Evolutionary conservation across 2,329 filamentous ascomycete species (phyloP).

Genomic region (Pestalotiopsis sp.): DNA sequence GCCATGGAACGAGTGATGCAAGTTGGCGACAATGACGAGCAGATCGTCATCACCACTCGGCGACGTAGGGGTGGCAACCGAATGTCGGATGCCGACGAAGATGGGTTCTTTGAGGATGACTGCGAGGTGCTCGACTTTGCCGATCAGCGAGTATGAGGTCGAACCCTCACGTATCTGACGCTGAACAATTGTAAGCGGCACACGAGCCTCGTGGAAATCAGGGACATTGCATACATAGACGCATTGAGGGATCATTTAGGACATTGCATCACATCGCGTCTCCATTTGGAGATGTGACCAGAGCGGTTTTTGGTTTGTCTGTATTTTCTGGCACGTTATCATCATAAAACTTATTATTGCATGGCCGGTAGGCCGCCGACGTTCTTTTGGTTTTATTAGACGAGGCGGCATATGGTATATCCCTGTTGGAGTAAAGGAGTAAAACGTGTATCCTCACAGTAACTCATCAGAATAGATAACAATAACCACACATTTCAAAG

Average conservation of each 20-base stretch:
- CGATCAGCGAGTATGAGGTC: constrained; percentile 61
- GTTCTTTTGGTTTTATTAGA: constrained; percentile 12
- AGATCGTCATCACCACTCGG: constrained; percentile 82
- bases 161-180: not conserved
- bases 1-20: constrained; percentile 66
- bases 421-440: constrained; percentile 13
- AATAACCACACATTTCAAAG: not conserved
- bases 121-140: constrained; percentile 91
- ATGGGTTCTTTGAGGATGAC: constrained; percentile 89
- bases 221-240: not conserved
- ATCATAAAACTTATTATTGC: not conserved
- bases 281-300: not conserved
- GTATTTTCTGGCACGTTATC: not conserved
- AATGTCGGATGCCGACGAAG: constrained; percentile 57
- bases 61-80: constrained; percentile 63
- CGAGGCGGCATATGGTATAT: not conserved
- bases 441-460: not conserved
- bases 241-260: not conserved
- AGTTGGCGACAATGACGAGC: constrained; percentile 65
- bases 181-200: not conserved
- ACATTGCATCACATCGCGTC: not conserved
- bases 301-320: not conserved
- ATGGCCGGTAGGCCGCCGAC: constrained; percentile 10
- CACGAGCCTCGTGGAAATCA: not conserved
- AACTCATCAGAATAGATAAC: not conserved